Evolutionary conservation across 176 grass and related monocot genomes (phyloP).

Genomic region (Poa annua): DNA sequence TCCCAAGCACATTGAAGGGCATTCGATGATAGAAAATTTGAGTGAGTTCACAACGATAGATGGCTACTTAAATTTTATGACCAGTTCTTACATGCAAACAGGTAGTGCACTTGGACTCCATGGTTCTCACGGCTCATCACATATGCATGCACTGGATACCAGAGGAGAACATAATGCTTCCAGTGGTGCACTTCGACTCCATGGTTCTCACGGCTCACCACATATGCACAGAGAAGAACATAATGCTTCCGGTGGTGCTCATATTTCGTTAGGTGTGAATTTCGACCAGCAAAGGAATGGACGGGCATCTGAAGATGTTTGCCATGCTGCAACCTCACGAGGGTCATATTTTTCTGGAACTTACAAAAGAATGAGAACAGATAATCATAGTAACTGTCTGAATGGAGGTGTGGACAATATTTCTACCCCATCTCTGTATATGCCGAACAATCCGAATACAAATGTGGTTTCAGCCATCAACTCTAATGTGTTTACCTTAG

Average conservation of each 20-base stretch:
- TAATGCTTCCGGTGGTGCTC: slow-evolving; percentile 41
- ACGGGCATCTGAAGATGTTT: not conserved
- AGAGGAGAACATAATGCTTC: slow-evolving; percentile 37
- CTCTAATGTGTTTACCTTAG: slow-evolving; percentile 37
- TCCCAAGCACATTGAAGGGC: slow-evolving; percentile 43
- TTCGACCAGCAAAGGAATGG: slow-evolving; percentile 25
- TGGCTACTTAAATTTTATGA: slow-evolving; percentile 21
- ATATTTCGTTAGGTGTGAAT: slow-evolving; percentile 23
- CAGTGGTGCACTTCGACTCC: not conserved
- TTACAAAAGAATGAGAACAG: slow-evolving; percentile 54
- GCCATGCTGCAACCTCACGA: not conserved
- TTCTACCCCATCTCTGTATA: slow-evolving; percentile 28
- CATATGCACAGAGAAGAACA: slow-evolving; percentile 31
- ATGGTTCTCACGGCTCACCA: not conserved
- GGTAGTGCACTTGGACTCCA: slow-evolving; percentile 8
- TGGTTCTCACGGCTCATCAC: slow-evolving; percentile 23
- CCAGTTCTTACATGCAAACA: slow-evolving; percentile 13
- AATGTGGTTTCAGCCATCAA: slow-evolving; percentile 37
- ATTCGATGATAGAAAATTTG: slow-evolving; percentile 24
- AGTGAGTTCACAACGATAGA: slow-evolving; percentile 38
- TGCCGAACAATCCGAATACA: slow-evolving; percentile 20
- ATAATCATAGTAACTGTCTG: slow-evolving; percentile 37
- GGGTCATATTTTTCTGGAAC: slow-evolving; percentile 41
- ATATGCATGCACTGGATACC: slow-evolving; percentile 31
- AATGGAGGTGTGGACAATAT: slow-evolving; percentile 30